These are phyloP conservation scores for Solanum tarapatanum DNA, from an alignment of 257 asterid genomes.

Conservation along the genomic window DNA sequence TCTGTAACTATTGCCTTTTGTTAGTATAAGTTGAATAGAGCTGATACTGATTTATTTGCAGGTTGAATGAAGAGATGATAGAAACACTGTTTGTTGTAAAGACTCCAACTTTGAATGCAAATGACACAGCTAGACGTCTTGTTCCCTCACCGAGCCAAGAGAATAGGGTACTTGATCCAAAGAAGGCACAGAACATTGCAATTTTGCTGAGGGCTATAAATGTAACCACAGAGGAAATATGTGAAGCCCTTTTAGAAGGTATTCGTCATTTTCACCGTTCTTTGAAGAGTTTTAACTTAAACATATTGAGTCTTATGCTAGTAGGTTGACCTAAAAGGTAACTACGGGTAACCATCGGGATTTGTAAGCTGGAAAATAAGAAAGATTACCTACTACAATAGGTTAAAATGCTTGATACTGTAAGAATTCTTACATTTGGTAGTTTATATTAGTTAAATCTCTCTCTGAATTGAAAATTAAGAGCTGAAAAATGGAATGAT, in stretches of 20 bases:
- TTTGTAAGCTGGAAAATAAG: neutral
- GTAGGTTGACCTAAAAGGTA: neutral
- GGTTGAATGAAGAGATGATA: slow-evolving; percentile 23
- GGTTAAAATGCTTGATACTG: neutral
- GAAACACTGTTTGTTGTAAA: slow-evolving; percentile 13
- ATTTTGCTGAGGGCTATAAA: slow-evolving; percentile 16
- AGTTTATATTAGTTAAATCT: neutral
- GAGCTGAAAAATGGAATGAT: neutral
- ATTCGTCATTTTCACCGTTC: neutral
- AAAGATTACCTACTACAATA: neutral
- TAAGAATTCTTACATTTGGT: neutral
- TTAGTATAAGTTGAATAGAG: neutral
- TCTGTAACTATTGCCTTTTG: neutral
- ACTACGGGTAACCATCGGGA: neutral
- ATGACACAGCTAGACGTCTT: neutral
- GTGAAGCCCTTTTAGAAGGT: slow-evolving; percentile 21
- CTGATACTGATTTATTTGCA: neutral
- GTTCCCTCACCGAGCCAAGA: slow-evolving; percentile 2
- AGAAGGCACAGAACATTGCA: slow-evolving; percentile 21
- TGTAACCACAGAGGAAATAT: slow-evolving; percentile 18
- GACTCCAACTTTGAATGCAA: neutral
- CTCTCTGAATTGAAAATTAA: neutral
- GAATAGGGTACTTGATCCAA: slow-evolving; percentile 17
- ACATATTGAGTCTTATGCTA: neutral
- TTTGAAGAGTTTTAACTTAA: neutral